phyloP scores from a whole-genome alignment of 2,329 filamentous ascomycete species.

The Sclerotiophoma versabilis region DNA sequence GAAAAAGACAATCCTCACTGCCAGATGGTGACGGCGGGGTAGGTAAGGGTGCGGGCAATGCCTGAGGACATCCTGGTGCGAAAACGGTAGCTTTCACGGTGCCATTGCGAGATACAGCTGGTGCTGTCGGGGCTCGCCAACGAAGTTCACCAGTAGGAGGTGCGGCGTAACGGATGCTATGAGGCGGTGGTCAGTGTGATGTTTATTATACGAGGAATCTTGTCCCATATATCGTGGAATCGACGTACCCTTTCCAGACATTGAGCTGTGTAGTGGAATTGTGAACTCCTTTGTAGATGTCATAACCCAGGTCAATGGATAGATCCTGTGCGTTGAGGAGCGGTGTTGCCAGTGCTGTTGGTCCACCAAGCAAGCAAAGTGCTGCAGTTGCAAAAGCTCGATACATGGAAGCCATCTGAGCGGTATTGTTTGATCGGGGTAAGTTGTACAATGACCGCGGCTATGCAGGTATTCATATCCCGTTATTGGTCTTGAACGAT shows the following conservation, averaged over 20 bases:
- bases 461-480: background rate
- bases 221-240: background rate
- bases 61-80: slow-evolving; percentile 27
- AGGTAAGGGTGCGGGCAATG: slow-evolving; percentile 7
- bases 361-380: slow-evolving; percentile 1
- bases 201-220: background rate
- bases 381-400: background rate
- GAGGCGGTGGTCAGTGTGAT: background rate
- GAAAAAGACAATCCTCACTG: slow-evolving; percentile 49
- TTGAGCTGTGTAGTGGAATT: slow-evolving; percentile 29
- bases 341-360: background rate
- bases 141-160: slow-evolving; percentile 23
- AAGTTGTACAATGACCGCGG: background rate
- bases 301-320: slow-evolving; percentile 30
- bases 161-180: slow-evolving; percentile 33
- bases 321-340: background rate
- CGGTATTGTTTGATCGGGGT: background rate
- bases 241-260: slow-evolving; percentile 33
- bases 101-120: slow-evolving; percentile 8
- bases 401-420: background rate
- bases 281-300: slow-evolving; percentile 24
- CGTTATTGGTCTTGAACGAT: background rate
- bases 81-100: slow-evolving; percentile 18
- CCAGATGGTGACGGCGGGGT: slow-evolving; percentile 4
- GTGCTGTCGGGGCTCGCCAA: slow-evolving; percentile 29